Percentiles rank a stretch among this genome's conserved stretches.
Evolutionary conservation across 305 asterid species (phyloP).

Genomic region (Fraxinus greggii): DNA sequence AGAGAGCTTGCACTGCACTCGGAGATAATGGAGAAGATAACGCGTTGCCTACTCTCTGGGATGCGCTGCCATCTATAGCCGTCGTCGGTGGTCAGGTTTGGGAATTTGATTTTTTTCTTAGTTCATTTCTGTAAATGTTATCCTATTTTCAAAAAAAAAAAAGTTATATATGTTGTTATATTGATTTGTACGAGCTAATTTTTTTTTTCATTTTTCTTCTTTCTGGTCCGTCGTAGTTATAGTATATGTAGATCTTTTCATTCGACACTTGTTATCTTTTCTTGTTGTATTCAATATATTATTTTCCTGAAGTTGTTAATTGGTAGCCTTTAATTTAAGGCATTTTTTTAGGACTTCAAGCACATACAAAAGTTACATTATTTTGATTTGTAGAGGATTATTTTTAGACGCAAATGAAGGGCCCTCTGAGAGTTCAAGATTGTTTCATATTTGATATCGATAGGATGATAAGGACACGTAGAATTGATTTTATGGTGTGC

Average conservation of each 20-base stretch:
- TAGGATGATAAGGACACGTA: background rate
- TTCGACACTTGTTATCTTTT: background rate
- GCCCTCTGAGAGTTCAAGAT: background rate
- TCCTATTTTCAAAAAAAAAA: background rate
- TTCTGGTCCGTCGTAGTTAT: background rate
- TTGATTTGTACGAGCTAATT: conserved; percentile 10
- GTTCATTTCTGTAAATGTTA: background rate
- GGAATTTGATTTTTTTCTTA: background rate
- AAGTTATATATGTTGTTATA: background rate
- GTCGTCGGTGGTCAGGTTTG: conserved; percentile 86
- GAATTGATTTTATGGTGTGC: conserved; percentile 10
- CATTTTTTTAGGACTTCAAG: background rate
- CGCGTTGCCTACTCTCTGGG: conserved; percentile 83
- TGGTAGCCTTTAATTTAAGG: background rate
- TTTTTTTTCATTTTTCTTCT: background rate
- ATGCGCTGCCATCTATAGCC: conserved; percentile 76
- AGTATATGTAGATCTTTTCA: background rate
- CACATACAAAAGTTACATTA: background rate
- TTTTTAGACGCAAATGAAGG: conserved; percentile 1
- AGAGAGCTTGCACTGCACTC: conserved; percentile 83
- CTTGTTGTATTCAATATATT: background rate
- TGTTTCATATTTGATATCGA: background rate
- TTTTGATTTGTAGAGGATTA: background rate
- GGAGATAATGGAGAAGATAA: conserved; percentile 82
- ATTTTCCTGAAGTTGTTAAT: background rate